A percentile compares a stretch with the other conserved stretches of the same genome.
Evolutionary conservation across 2,329 filamentous ascomycete species (phyloP).

Genomic region (Fonsecaea nubica): DNA sequence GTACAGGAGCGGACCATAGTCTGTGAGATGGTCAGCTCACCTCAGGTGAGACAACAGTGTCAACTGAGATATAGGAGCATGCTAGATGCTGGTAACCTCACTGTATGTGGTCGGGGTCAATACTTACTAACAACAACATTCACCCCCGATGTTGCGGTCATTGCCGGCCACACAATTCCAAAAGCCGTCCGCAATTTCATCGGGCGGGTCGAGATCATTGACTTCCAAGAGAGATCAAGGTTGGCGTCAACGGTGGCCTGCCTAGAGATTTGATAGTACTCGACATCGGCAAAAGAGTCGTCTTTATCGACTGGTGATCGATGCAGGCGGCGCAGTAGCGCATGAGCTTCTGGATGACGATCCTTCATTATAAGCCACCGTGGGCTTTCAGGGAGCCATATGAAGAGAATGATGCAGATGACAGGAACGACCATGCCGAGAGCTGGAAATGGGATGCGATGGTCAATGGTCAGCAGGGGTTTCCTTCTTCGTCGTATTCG

Average conservation of each 20-base stretch:
- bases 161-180: neutral
- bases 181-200: slow-evolving; percentile 15
- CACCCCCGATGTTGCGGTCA: too few species aligned
- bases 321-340: too few species aligned
- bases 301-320: slow-evolving; percentile 6
- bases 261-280: slow-evolving; percentile 20
- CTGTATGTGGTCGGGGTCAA: too few species aligned
- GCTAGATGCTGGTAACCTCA: too few species aligned
- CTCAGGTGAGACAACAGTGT: too few species aligned
- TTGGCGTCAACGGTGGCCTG: slow-evolving; percentile 18
- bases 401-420: slow-evolving; percentile 7
- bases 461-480: too few species aligned
- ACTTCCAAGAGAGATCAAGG: slow-evolving; percentile 13
- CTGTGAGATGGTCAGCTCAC: neutral
- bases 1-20: slow-evolving; percentile 27
- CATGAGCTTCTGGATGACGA: neutral
- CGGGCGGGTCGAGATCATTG: slow-evolving; percentile 17
- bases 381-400: slow-evolving; percentile 20
- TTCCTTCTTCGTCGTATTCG: too few species aligned
- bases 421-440: neutral
- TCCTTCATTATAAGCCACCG: slow-evolving; percentile 20
- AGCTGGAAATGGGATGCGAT: neutral
- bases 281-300: slow-evolving; percentile 10
- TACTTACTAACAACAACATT: too few species aligned
- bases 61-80: too few species aligned